These are phyloP conservation scores for Ustilago esculenta DNA, from an alignment of 1,284 basidiomycete species.

Conservation along the genomic window DNA sequence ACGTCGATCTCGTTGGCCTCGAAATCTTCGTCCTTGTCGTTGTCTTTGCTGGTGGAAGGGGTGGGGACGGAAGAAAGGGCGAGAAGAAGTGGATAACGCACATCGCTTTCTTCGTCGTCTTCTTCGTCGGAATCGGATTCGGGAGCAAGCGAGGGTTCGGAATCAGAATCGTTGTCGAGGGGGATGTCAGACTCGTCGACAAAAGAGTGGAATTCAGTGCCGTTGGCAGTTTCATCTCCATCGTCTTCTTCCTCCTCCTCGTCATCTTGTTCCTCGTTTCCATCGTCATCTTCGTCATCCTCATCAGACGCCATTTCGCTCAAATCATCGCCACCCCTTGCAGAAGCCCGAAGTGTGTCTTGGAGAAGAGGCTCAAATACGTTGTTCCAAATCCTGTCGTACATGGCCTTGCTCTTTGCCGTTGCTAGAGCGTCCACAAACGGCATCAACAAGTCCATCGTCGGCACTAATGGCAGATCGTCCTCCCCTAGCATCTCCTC, in stretches of 20 bases:
- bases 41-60: conserved; percentile 2
- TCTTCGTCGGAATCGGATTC: background rate
- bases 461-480: conserved; percentile 68
- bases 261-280: conserved; percentile 8
- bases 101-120: conserved; percentile 16
- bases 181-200: conserved; percentile 25
- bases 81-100: conserved; percentile 28
- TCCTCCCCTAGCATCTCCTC: conserved; percentile 17
- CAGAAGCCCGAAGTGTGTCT: conserved; percentile 40
- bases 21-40: conserved; percentile 12
- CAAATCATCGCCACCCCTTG: conserved; percentile 9
- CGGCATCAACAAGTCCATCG: conserved; percentile 74
- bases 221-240: conserved; percentile 28
- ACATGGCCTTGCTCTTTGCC: conserved; percentile 74
- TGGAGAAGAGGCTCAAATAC: conserved; percentile 74
- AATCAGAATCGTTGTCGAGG: conserved; percentile 18
- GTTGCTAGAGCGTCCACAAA: conserved; percentile 77
- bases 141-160: conserved; percentile 9
- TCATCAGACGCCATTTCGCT: too few relatives aligned
- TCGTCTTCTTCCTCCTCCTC: conserved; percentile 29
- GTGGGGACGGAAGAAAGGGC: conserved; percentile 37
- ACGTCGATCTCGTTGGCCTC: conserved; percentile 14
- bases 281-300: conserved; percentile 8
- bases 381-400: conserved; percentile 75
- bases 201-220: conserved; percentile 40